A percentile compares a stretch with the other conserved stretches of the same genome.
These are phyloP conservation scores for Casuarina glauca DNA, from an alignment of 306 rosid species.

Conservation along the genomic window DNA sequence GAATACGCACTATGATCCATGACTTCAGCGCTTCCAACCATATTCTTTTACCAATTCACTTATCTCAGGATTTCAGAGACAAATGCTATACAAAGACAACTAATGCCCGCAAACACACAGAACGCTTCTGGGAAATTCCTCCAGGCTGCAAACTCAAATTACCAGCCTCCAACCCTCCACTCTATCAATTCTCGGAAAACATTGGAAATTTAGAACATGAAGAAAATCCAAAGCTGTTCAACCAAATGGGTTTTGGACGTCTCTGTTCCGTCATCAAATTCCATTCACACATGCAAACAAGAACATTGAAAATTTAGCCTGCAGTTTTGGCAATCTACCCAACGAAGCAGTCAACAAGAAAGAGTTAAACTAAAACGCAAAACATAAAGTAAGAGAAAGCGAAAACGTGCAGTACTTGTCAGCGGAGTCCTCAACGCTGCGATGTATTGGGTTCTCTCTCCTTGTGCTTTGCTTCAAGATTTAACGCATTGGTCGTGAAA, in stretches of 20 bases:
- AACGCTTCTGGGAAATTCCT: constrained; percentile 19
- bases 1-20: constrained; percentile 25
- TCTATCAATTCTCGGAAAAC: neutral
- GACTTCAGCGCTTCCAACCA: constrained; percentile 42
- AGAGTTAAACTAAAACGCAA: neutral
- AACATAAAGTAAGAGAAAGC: constrained; percentile 9
- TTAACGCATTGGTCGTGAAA: constrained; percentile 5
- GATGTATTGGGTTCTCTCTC: constrained; percentile 7
- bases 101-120: constrained; percentile 22
- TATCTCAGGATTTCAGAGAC: constrained; percentile 2
- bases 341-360: constrained; percentile 7
- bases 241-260: constrained; percentile 13
- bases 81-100: constrained; percentile 11
- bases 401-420: constrained; percentile 24
- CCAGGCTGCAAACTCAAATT: neutral
- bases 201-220: constrained; percentile 12
- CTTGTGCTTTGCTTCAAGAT: constrained; percentile 17
- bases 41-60: constrained; percentile 38
- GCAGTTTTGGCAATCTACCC: constrained; percentile 24
- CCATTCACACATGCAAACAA: neutral
- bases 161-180: constrained; percentile 11
- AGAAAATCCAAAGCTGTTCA: constrained; percentile 18
- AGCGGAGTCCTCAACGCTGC: constrained; percentile 31
- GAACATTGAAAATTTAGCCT: constrained; percentile 8
- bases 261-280: neutral